Base-by-base conservation (phyloP, 768 basidiomycete species). In the Leccinum variicolor region DNA sequence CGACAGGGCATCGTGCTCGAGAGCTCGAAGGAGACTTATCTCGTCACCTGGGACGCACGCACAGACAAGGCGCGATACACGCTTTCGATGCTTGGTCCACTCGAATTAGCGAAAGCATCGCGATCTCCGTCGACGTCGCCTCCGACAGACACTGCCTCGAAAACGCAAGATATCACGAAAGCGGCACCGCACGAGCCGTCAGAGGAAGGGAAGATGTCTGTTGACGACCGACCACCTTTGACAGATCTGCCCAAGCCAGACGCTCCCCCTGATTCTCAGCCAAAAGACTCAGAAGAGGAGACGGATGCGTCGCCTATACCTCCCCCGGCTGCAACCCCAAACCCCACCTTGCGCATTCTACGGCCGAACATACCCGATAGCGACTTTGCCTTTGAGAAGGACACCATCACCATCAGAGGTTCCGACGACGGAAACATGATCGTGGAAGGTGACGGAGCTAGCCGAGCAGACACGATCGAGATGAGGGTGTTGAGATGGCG, bases 401-500 rank as follows among this genome's bases (percentile, higher is more conserved):
- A 68, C 19, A 29, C 17, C 23, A 53, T 73, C 29, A 6, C 60
- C 10, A 34, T 73, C 52, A 61, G 56, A 41, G n/a, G 54, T 8
- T 21, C 46, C 17, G 63, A 62, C 5, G 63, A 62, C 10, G 53
- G 53, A 3, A 33, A 43, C 4, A 67, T 67, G 63, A 53, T 23
- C 6, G 41, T 65, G 0, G 67, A 69, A 21, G 50, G 15, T 5
- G 61, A 52, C 1, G 49, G 34, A 17, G 34, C 25, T n/a, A 33
- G 34, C 3, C 19, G 29, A 9, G 21, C 41, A n/a, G 53, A 57
- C n/a, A 47, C 45, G n/a, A 26, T 73, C 31, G 50, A 54, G 33
- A 54, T 73, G 50, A 62, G 61, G 54, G 71, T 73, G 46, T 36
- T 69, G 34, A 60, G 70, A 41, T 71, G 70, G 70, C 54, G 65